Conservation (phyloP, 257 asterid genomes). For the Scutellaria barbata region DNA sequence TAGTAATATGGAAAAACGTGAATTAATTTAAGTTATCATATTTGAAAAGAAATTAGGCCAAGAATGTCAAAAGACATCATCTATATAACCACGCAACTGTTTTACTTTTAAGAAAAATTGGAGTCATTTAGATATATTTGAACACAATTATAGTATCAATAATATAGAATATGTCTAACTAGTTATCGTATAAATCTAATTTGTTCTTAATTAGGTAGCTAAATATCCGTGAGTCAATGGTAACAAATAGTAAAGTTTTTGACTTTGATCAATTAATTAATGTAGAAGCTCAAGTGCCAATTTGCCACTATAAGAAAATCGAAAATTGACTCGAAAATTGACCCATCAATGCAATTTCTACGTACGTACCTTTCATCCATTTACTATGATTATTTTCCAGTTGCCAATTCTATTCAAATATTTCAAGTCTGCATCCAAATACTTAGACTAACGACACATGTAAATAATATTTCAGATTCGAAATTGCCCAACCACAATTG, state of each 20-base stretch:
- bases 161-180: background rate
- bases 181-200: background rate
- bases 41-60: constrained; percentile 11
- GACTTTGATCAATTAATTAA: background rate
- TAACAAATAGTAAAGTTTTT: background rate
- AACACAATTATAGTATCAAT: too few relatives aligned
- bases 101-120: background rate
- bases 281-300: background rate
- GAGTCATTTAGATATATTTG: background rate
- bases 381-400: background rate
- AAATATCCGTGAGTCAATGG: too few relatives aligned
- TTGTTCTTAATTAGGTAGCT: too few relatives aligned
- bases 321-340: constrained; percentile 12
- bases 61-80: constrained; percentile 29
- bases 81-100: constrained; percentile 3
- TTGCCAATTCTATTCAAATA: too few relatives aligned
- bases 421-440: too few relatives aligned
- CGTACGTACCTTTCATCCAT: background rate
- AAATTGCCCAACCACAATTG: too few relatives aligned
- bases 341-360: background rate
- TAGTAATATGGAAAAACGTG: constrained; percentile 6
- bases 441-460: too few relatives aligned
- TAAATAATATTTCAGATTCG: too few relatives aligned
- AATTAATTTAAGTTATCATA: background rate
- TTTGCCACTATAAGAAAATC: background rate